A percentile compares a stretch with the other conserved stretches of the same genome.
Evolutionary conservation across 2,329 filamentous ascomycete species (phyloP).

Genomic region (Botrytis fabae): DNA sequence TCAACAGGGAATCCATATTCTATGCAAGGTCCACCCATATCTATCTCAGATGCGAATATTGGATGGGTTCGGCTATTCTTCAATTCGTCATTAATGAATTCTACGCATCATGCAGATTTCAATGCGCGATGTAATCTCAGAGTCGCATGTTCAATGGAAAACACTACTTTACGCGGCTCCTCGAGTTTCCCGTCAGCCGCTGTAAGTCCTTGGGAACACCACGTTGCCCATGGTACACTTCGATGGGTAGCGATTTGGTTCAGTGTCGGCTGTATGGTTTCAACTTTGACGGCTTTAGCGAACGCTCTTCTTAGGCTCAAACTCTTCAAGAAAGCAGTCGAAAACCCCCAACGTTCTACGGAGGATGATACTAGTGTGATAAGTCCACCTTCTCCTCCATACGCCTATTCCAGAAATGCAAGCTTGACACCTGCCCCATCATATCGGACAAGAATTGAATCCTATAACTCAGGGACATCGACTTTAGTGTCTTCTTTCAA

Average conservation of each 20-base stretch:
- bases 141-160: slow-evolving; percentile 40
- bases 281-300: slow-evolving; percentile 8
- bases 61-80: slow-evolving; percentile 52
- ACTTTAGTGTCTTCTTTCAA: not conserved
- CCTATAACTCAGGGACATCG: slow-evolving; percentile 2
- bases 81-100: slow-evolving; percentile 48
- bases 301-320: slow-evolving; percentile 22
- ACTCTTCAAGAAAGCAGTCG: slow-evolving; percentile 14
- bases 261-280: slow-evolving; percentile 7
- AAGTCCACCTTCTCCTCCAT: slow-evolving; percentile 1
- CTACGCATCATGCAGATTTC: slow-evolving; percentile 36
- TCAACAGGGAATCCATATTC: slow-evolving; percentile 47
- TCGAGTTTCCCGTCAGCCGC: slow-evolving; percentile 7
- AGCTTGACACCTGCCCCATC: slow-evolving; percentile 16
- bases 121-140: slow-evolving; percentile 37
- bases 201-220: slow-evolving; percentile 18
- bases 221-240: slow-evolving; percentile 16
- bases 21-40: slow-evolving; percentile 48
- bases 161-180: slow-evolving; percentile 26
- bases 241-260: slow-evolving; percentile 24
- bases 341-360: not conserved
- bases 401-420: slow-evolving; percentile 1
- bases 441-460: slow-evolving; percentile 19
- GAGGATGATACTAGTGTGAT: not conserved
- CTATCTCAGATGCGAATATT: slow-evolving; percentile 45